Evolutionary conservation across 164 flowering plant species (phyloP).

Genomic region (Magnolia changhungtana): DNA sequence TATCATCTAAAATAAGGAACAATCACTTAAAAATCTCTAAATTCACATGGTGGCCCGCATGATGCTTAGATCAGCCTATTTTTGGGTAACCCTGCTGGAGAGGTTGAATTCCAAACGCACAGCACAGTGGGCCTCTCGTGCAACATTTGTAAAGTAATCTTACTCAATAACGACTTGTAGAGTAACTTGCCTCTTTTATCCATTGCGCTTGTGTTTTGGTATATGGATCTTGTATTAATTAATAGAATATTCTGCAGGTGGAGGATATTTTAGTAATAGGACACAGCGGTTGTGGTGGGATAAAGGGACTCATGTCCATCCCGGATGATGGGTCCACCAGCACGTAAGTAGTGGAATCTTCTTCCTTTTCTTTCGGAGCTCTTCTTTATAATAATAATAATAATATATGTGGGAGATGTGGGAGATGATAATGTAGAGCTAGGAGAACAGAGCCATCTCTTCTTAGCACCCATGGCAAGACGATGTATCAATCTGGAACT

Average conservation of each 20-base stretch:
- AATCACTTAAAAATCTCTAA: not conserved
- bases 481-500: too few species aligned
- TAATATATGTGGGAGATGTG: not conserved
- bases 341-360: conserved; percentile 37
- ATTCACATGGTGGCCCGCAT: not conserved
- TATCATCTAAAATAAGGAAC: not conserved
- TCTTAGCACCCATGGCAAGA: too few species aligned
- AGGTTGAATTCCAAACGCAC: too few species aligned
- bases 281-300: conserved; percentile 94
- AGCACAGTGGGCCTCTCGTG: not conserved
- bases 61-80: not conserved
- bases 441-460: too few species aligned
- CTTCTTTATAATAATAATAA: not conserved
- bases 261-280: conserved; percentile 85
- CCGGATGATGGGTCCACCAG: conserved; percentile 70
- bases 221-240: not conserved
- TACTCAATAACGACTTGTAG: not conserved
- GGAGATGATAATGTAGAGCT: too few species aligned
- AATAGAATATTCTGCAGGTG: conserved; percentile 45
- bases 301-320: conserved; percentile 84
- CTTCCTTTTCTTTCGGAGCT: not conserved
- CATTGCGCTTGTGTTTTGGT: not conserved
- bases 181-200: not conserved
- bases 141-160: not conserved
- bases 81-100: not conserved